Evolutionary conservation across 2,329 filamentous ascomycete species (phyloP).

Genomic region (Purpureocillium takamizusanense): DNA sequence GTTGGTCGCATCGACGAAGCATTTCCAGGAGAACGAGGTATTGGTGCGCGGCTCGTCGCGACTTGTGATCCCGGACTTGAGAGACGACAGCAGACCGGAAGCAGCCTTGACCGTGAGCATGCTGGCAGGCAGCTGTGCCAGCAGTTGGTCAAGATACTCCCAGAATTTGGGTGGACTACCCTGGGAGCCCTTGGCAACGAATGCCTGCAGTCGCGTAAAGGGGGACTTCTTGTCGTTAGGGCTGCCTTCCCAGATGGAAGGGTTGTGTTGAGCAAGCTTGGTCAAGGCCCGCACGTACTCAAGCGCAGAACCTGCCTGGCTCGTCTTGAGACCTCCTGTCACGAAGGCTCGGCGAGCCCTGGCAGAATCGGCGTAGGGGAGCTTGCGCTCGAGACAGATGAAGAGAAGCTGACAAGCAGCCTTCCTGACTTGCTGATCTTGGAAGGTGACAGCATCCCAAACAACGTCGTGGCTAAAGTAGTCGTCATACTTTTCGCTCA

Average conservation of each 20-base stretch:
- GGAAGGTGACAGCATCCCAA: conserved; percentile 58
- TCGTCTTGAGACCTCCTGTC: conserved; percentile 61
- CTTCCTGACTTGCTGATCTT: conserved; percentile 44
- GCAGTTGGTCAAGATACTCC: conserved; percentile 54
- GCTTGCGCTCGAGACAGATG: conserved; percentile 35
- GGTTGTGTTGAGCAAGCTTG: conserved; percentile 53
- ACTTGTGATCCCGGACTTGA: conserved; percentile 61
- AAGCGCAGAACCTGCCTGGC: conserved; percentile 64
- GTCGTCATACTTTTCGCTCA: conserved; percentile 51
- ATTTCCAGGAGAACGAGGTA: conserved; percentile 60
- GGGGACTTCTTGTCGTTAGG: conserved; percentile 42
- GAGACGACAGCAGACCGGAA: conserved; percentile 52
- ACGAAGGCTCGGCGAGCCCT: conserved; percentile 54
- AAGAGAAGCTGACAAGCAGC: conserved; percentile 42
- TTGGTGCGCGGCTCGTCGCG: conserved; percentile 68
- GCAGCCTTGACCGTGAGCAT: conserved; percentile 38
- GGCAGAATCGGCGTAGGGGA: conserved; percentile 39
- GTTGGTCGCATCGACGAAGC: conserved; percentile 59
- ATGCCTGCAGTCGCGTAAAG: conserved; percentile 52
- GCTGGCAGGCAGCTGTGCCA: conserved; percentile 49
- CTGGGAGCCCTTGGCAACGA: conserved; percentile 78
- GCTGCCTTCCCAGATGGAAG: conserved; percentile 62
- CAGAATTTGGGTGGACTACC: conserved; percentile 66
- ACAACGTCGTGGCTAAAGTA: conserved; percentile 59
- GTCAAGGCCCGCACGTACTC: conserved; percentile 62